Evolutionary conservation across 2,329 filamentous ascomycete species (phyloP), one percentile per base, ranked within the genome.

Genomic region (Coleophoma cylindrospora): DNA sequence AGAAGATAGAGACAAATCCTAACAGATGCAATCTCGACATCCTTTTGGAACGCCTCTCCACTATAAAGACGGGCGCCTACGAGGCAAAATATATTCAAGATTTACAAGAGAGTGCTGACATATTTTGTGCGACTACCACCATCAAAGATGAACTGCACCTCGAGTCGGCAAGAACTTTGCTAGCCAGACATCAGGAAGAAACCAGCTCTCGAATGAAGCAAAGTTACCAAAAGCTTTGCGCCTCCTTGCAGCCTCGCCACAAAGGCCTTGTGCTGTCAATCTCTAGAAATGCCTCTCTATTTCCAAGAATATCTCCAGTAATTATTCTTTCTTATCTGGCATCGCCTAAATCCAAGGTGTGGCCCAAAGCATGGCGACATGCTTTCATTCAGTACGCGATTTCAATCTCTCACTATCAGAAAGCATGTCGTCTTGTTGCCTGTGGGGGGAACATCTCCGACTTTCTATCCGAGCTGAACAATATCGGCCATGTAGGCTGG

Each of bases 401-500:
- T 3, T 62, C 70, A 0, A 48, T 79, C 1, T 64, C 69, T 0
- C 57, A 11, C 2, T 9, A 43, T 8, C 73, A 80, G 47, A 66
- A 70, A 14, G 69, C 73, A 0, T 57, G 68, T 12, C 67, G 78
- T 0, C 58, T 81, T 1, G 17, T 72, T 0, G 32, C 48, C 2
- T 51, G 56, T 1, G 44, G 40, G 14, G 34, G 50, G 2, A 68
- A 65, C 15, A 47, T 50, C 3, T 49, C 52, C 1, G 68, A 70
- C 4, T 56, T 80, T 0, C 36, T 68, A 0, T 65, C 57, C 10
- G 78, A 80, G 52, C 51, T 76, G 0, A 38, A 57, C 2, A 83
- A 83, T 49, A 14, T 54, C 0, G 83, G 82, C 0, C 81, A 84
- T 53, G 55, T 59, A 1, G 78, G 76, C 10, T 88, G 83, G 81